phyloP scores from a whole-genome alignment of 768 basidiomycete genomes.

The Collybiopsis luxurians region DNA sequence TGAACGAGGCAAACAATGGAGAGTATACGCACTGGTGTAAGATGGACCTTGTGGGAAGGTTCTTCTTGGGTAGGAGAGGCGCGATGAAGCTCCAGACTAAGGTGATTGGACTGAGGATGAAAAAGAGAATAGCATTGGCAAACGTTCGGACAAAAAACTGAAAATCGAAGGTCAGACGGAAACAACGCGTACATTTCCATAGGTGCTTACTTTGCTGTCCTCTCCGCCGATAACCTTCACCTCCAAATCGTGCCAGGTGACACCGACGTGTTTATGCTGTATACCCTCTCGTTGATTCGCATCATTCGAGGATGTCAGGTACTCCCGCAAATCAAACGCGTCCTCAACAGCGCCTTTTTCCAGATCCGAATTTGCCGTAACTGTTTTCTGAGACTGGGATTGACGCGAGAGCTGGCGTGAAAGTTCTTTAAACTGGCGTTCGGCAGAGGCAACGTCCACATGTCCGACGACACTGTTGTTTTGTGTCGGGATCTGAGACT shows the following conservation, averaged over 20 bases:
- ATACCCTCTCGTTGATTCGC: conserved; percentile 64
- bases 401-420: conserved; percentile 38
- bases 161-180: background rate
- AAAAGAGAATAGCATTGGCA: conserved; percentile 49
- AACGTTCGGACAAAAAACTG: conserved; percentile 62
- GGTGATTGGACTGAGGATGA: conserved; percentile 50
- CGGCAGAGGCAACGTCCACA: conserved; percentile 50
- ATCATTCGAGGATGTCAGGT: conserved; percentile 64
- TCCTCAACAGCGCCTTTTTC: conserved; percentile 34
- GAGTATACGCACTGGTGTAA: conserved; percentile 47
- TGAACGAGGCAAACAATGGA: background rate
- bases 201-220: conserved; percentile 50
- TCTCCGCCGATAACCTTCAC: conserved; percentile 58
- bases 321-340: conserved; percentile 65
- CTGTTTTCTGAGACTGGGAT: conserved; percentile 16
- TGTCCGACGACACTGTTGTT: conserved; percentile 22
- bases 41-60: conserved; percentile 46
- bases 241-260: conserved; percentile 69
- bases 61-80: conserved; percentile 35
- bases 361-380: conserved; percentile 33
- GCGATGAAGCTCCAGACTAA: conserved; percentile 43
- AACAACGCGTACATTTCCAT: too few relatives aligned
- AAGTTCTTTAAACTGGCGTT: conserved; percentile 55
- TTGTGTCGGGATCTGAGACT: background rate
- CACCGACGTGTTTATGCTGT: conserved; percentile 72